These are phyloP conservation scores for Bipolaris oryzae DNA, from an alignment of 2,329 filamentous ascomycete genomes.

Conservation along the genomic window DNA sequence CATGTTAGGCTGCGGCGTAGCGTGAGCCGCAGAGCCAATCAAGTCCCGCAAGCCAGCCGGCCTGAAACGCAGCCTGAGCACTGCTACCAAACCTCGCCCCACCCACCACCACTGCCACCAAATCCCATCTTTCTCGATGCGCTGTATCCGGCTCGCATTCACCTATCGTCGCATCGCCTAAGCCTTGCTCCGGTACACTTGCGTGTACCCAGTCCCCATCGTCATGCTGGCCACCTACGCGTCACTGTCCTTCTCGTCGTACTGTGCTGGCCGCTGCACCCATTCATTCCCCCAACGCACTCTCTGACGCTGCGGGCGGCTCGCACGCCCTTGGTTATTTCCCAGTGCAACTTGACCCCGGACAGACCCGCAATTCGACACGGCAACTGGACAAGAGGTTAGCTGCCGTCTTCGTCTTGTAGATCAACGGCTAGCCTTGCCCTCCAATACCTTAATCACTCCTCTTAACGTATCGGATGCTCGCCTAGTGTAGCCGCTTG, in stretches of 20 bases:
- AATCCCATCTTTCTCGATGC: constrained; percentile 29
- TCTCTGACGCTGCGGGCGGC: constrained; percentile 25
- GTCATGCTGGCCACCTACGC: constrained; percentile 19
- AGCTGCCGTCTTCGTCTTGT: constrained; percentile 32
- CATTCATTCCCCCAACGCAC: constrained; percentile 19
- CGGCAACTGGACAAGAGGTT: constrained; percentile 27
- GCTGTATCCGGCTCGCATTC: constrained; percentile 32
- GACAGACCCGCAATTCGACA: constrained; percentile 18
- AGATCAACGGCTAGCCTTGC: constrained; percentile 30
- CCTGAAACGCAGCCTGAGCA: constrained; percentile 31
- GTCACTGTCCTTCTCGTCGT: constrained; percentile 29
- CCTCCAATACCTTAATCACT: constrained; percentile 23
- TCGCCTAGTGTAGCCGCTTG: constrained; percentile 20
- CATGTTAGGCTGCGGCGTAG: constrained; percentile 12
- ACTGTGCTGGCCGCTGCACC: constrained; percentile 6
- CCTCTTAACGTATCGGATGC: constrained; percentile 20
- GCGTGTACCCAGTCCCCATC: constrained; percentile 20
- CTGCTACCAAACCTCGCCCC: constrained; percentile 22
- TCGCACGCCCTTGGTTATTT: constrained; percentile 34
- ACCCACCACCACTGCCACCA: background rate
- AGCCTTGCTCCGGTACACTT: constrained; percentile 27
- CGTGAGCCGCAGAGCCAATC: constrained; percentile 28
- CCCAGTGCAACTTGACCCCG: constrained; percentile 17
- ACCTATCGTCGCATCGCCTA: constrained; percentile 43
- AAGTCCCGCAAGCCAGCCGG: constrained; percentile 11